Base-by-base conservation (phyloP, 176 grass and related monocot species). In the Carex cristatella region DNA sequence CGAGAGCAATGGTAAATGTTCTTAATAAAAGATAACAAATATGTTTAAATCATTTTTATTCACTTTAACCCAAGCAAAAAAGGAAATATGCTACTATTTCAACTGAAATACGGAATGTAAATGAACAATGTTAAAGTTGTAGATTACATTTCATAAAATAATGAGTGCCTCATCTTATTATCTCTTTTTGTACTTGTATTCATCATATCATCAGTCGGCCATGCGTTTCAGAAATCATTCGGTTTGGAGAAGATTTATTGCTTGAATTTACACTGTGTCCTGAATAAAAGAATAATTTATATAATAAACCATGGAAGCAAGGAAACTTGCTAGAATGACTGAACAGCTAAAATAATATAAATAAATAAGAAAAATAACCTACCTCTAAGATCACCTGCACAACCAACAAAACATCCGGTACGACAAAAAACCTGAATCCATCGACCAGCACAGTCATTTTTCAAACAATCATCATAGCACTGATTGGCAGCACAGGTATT, bases 361-460 rank as follows among this genome's bases (percentile, higher is more conserved):
- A 40, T 40, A 65, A 27, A 4, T 14, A 79, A 51, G 13, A 18
- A 59, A 8, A 66, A 53, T 62, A 38, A 63, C 32, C 27, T 63
- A 83, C 80, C 80, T 83, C 80, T 65, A 8, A 83, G 80, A 83
- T 83, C 80, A 49, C 80, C 80, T 5, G 40, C 61, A 68, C 80
- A 83, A 18, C 80, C 61, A 4, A 83, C 38, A 65, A 83, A 83
- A 67, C 80, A 83, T 65, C 16, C 60, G 16, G 61, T 83, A 5
- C 61, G 63, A 83, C 80, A 83, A 54, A 83, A 12, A 31, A 83
- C 1, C 46, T 10, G 61, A 83, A 83, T 32, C 80, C 61, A 76
- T 32, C 48, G 19, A 63, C 42, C 63, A 7, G 38, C 61, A 65
- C 80, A 83, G n/a, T 65, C 80, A 51, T 19, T 66, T 31, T 68